Evolutionary conservation across 805 yeast genomes (phyloP), one percentile per base, ranked within the genome.

Genomic region (Kodamaea hsintzibuensis): DNA sequence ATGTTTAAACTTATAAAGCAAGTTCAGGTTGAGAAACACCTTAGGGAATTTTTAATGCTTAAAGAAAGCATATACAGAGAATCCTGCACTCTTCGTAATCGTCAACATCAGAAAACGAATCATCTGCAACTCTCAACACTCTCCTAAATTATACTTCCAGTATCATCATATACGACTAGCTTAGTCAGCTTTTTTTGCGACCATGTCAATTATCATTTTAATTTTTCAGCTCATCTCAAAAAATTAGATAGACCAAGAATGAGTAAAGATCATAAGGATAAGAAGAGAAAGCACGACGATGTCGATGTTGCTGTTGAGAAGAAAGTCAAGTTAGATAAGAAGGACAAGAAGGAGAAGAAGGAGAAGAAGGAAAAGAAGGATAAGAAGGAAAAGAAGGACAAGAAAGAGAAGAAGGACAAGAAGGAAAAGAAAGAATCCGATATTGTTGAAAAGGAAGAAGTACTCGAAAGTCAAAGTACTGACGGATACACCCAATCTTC

Each of bases 301-400:
- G 60, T 56, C 10, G 68, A 62, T 51, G 62, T 62, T 37, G 61
- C 60, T 10, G 63, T 65, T 49, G 64, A 63, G 56, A 63, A 59
- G 61, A 62, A 65, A 44, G 64, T 50, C 51, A 70, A 71, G 54
- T 66, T 63, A 48, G 62, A 68, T 13, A 70, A 71, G 62, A 68
- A 69, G 55, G 72, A 73, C 3, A 72, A 77, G 66, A 73, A 75
- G 57, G 74, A 72, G 0, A 71, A 73, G 66, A 71, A 70, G 56
- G 73, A 71, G 1, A 66, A 72, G 61, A 68, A 65, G 51, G 71
- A 70, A 7, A 67, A 65, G 66, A 69, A 65, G 55, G 73, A 67
- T 33, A 64, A 69, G 55, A 68, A 63, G 42, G 67, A 65, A 16
- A 62, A 61, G 58, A 61, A 62, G 60, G 59, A 62, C 9, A 60